phyloP scores from a whole-genome alignment of 2,329 filamentous ascomycete genomes.

The Alternaria ethzedia region DNA sequence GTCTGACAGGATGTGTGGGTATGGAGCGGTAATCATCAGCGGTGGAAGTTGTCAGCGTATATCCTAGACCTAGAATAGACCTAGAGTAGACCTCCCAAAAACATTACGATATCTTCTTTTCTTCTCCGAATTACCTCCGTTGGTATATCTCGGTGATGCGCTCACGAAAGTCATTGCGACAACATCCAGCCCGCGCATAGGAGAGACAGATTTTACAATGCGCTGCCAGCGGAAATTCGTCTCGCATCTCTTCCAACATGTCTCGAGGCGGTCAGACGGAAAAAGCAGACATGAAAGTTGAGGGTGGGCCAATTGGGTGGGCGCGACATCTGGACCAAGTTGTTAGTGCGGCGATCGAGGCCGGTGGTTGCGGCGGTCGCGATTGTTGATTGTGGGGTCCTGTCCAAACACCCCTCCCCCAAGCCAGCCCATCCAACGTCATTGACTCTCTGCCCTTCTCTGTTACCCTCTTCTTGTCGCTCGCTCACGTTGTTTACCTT shows the following conservation, averaged over 20 bases:
- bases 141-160: not conserved
- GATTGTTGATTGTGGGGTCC: slow-evolving; percentile 32
- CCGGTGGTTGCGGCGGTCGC: slow-evolving; percentile 10
- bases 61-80: slow-evolving; percentile 34
- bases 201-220: not conserved
- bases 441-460: slow-evolving; percentile 4
- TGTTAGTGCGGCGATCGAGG: slow-evolving; percentile 18
- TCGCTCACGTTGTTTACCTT: not conserved
- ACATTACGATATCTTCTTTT: slow-evolving; percentile 1
- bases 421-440: slow-evolving; percentile 14
- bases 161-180: not conserved
- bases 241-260: not conserved
- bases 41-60: slow-evolving; percentile 11
- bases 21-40: not conserved
- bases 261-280: not conserved
- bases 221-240: not conserved
- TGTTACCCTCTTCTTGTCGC: slow-evolving; percentile 2
- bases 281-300: not conserved
- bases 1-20: not conserved
- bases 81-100: slow-evolving; percentile 7
- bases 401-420: slow-evolving; percentile 22
- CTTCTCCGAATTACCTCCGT: not conserved
- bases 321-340: slow-evolving; percentile 6
- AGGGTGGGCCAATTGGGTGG: not conserved
- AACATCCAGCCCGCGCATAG: not conserved